A percentile compares a stretch with the other conserved stretches of the same genome.
Conservation (phyloP, 257 asterid species). For the Solanum virginianum region DNA sequence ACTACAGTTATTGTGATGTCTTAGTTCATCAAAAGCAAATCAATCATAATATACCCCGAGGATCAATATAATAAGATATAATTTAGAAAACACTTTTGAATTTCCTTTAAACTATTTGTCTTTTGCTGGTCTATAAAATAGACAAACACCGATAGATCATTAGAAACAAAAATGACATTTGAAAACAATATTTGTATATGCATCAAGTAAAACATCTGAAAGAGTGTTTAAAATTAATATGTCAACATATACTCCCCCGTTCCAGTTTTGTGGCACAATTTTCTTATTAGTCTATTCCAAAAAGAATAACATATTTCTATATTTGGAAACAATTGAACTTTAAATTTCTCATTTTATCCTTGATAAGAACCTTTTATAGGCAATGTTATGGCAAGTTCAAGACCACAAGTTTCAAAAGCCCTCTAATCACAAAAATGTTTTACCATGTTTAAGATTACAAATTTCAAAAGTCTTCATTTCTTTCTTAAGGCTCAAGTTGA, state of each 20-base stretch:
- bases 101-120: neutral
- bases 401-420: neutral
- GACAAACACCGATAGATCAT: neutral
- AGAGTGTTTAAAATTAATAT: neutral
- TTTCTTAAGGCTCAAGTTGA: neutral
- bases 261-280: neutral
- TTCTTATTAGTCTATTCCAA: neutral
- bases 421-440: neutral
- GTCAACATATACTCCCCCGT: neutral
- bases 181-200: neutral
- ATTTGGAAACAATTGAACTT: neutral
- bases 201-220: neutral
- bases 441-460: neutral
- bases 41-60: neutral
- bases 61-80: neutral
- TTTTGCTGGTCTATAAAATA: neutral
- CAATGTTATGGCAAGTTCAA: neutral
- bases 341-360: neutral
- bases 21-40: neutral
- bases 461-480: neutral
- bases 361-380: neutral
- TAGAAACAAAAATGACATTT: neutral
- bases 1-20: neutral
- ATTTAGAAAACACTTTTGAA: neutral
- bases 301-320: neutral